Conservation (phyloP, 805 yeast species). For the Candida sanyiensis region DNA sequence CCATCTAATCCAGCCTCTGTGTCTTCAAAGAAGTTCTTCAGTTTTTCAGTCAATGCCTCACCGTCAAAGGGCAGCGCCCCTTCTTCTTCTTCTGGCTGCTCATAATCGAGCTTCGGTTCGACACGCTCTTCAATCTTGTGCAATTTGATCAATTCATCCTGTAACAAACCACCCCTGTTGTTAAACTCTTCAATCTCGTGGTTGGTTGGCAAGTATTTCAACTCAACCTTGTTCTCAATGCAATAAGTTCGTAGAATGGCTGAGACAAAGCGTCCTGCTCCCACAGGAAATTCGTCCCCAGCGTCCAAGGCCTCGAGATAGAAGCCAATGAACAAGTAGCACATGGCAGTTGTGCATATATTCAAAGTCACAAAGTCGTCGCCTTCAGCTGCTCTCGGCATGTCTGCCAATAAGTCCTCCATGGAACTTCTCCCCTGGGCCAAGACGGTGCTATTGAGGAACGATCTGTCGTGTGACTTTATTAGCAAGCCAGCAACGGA, state of each 20-base stretch:
- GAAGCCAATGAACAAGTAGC: slow-evolving; percentile 14
- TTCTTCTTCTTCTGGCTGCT: slow-evolving; percentile 8
- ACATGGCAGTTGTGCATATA: slow-evolving; percentile 19
- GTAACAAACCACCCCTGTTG: slow-evolving; percentile 22
- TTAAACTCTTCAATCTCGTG: slow-evolving; percentile 15
- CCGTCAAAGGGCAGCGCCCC: slow-evolving; percentile 12
- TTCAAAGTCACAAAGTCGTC: slow-evolving; percentile 16
- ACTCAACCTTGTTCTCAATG: background rate
- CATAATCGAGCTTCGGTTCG: slow-evolving; percentile 14
- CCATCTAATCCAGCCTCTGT: slow-evolving; percentile 23
- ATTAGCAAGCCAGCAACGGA: slow-evolving; percentile 18
- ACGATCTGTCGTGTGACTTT: slow-evolving; percentile 4
- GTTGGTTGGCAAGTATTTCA: slow-evolving; percentile 9
- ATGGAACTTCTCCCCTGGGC: slow-evolving; percentile 9
- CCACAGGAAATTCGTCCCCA: background rate
- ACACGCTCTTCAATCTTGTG: slow-evolving; percentile 19
- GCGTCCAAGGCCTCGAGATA: slow-evolving; percentile 7
- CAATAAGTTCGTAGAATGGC: background rate
- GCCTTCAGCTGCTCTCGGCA: background rate
- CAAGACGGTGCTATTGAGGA: slow-evolving; percentile 10
- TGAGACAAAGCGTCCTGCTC: slow-evolving; percentile 9
- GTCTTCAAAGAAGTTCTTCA: slow-evolving; percentile 24
- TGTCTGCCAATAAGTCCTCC: background rate
- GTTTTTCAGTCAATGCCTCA: slow-evolving; percentile 23
- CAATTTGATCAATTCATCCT: slow-evolving; percentile 24